Evolutionary conservation across 2,329 filamentous ascomycete genomes (phyloP), one percentile per base, ranked within the genome.

Genomic region (Aspergillus novofumigatus): DNA sequence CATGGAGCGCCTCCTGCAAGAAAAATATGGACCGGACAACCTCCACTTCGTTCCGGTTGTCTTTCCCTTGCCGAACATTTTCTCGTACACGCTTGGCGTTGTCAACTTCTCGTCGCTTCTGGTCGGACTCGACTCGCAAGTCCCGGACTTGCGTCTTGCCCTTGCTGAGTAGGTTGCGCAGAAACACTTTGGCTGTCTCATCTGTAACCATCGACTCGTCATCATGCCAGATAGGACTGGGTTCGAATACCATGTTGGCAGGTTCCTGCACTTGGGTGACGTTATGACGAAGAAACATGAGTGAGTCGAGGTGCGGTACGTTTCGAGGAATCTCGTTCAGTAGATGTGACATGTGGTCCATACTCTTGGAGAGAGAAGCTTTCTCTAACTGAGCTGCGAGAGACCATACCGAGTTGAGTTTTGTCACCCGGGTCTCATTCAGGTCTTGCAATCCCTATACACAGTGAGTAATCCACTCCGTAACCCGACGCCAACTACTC

Each of bases 261-360:
- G 94, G 94, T 69, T 97, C 93, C 68, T 91, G 86, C 82, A 90
- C 96, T 52, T 83, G 78, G 25, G 85, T 84, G 65, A 90, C 86
- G 69, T 99, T 99, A 78, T 99, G 94, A 60, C 89, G 87, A 56
- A 96, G 87, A 74, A 97, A 99, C 94, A 99, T 99, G 82, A 96
- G 91, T 21, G 92, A 96, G 75, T 99, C 95, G 44, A 99, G 83
- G 49, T 89, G 83, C 9, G 94, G 94, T 60, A 89, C 83, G 71
- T 99, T 99, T 57, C 93, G 85, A 11, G 88, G 84, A 51, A 99
- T 94, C 70, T 97, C 93, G 56, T 85, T 82, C 4, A 86, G 80
- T 10, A 97, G 82, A 63, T 89, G 86, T 29, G 88, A 82, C 64
- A 96, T 80, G 59, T 91, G 83, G 42, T 85, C 84, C 3, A 84